These are phyloP conservation scores for Cystobasidium sp. DNA, from an alignment of 1,284 basidiomycete genomes.

Conservation along the genomic window DNA sequence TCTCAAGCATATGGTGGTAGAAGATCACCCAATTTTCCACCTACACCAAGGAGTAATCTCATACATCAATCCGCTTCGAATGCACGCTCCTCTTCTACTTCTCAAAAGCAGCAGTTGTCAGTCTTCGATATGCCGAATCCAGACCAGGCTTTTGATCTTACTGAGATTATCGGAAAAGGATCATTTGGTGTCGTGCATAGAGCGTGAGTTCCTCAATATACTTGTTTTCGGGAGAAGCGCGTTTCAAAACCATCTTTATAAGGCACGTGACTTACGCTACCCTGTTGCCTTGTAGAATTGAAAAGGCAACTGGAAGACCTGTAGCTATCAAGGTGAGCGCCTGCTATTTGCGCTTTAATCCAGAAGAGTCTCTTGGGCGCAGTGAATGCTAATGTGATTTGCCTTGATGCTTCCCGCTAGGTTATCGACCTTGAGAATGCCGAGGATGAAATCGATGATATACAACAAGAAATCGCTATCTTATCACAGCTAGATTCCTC, in stretches of 20 bases:
- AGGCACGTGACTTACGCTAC: constrained; percentile 1
- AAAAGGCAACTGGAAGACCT: constrained; percentile 87
- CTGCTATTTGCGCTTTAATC: too few relatives aligned
- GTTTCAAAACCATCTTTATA: too few relatives aligned
- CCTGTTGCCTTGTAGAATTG: constrained; percentile 65
- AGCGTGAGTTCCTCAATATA: constrained; percentile 65
- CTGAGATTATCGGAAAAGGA: constrained; percentile 73
- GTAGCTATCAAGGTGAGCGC: constrained; percentile 68
- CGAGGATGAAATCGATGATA: constrained; percentile 99
- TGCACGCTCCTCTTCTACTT: neutral
- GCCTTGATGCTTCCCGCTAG: too few relatives aligned
- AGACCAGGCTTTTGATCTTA: constrained; percentile 12
- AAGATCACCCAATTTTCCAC: constrained; percentile 11
- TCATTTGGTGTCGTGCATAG: constrained; percentile 98
- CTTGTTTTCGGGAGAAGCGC: neutral
- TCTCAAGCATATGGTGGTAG: neutral
- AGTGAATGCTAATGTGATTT: too few relatives aligned
- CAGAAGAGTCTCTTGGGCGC: too few relatives aligned
- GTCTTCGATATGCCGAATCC: constrained; percentile 40
- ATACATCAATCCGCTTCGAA: constrained; percentile 25
- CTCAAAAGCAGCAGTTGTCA: neutral
- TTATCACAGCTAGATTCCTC: constrained; percentile 95
- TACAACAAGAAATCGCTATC: constrained; percentile 98
- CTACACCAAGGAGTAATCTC: constrained; percentile 47
- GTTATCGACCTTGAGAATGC: constrained; percentile 98